Evolutionary conservation across 208 protist genomes (phyloP).

Genomic region (Leishmania gerbilli): DNA sequence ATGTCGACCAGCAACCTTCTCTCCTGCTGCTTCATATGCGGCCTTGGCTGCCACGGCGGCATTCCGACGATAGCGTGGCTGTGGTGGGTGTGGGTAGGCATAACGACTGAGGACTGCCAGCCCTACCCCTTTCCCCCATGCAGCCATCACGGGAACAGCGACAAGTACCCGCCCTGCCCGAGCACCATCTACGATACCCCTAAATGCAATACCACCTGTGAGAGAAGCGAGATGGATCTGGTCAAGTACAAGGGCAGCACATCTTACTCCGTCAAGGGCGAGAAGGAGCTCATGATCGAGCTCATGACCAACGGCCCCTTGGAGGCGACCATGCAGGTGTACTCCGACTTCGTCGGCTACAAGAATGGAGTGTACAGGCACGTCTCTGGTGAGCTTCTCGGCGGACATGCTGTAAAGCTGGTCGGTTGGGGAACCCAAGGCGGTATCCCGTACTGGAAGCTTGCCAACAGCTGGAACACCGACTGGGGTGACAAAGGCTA

Average conservation of each 20-base stretch:
- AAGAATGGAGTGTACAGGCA: constrained; percentile 91
- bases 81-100: constrained; percentile 66
- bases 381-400: constrained; percentile 58
- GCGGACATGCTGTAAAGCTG: constrained; percentile 87
- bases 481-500: constrained; percentile 91
- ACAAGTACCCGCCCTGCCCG: constrained; percentile 65
- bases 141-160: constrained; percentile 67
- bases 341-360: constrained; percentile 91
- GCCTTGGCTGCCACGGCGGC: constrained; percentile 86
- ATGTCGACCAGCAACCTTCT: constrained; percentile 80
- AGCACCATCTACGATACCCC: constrained; percentile 75
- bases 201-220: constrained; percentile 68
- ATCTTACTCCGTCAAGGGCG: constrained; percentile 53
- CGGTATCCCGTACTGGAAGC: constrained; percentile 86
- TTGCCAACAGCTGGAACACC: constrained; percentile 91
- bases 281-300: constrained; percentile 79
- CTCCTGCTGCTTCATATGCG: constrained; percentile 81
- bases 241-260: constrained; percentile 57
- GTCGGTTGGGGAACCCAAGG: constrained; percentile 86
- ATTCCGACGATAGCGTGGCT: constrained; percentile 67
- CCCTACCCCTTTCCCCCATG: constrained; percentile 84
- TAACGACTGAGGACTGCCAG: constrained; percentile 76
- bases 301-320: constrained; percentile 88
- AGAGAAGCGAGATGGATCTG: constrained; percentile 22
- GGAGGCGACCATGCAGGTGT: constrained; percentile 89